Evolutionary conservation across 2,329 filamentous ascomycete species (phyloP), one percentile per base, ranked within the genome.

Genomic region (Simplicillium aogashimaense): DNA sequence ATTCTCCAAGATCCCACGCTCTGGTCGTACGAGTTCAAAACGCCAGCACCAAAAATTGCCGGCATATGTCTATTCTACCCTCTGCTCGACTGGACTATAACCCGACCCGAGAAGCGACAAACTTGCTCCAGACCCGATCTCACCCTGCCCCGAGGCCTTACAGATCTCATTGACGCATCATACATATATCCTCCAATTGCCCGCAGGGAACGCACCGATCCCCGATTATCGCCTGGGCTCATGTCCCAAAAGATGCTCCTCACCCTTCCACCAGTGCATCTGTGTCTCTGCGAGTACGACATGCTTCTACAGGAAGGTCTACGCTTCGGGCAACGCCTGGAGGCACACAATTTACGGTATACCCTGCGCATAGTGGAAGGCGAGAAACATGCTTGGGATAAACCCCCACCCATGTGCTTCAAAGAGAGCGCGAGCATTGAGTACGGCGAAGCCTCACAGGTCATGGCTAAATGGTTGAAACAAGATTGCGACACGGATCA

Each of bases 271-370:
- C 69, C 72, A 13, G 56, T 81, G 3, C 64, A 80, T 14, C 58
- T 81, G 33, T 76, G 73, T 49, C 69, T 78, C 3, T 82, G 78
- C 57, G 78, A 82, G 58, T 74, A 70, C 55, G 76, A 81, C 53
- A 81, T 81, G 74, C 56, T 81, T n/a, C 65, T 77, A 9, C 62
- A 60, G 2, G 77, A 81, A 51, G 76, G 74, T 10, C 63, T 81
- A 44, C 64, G 67, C 4, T 81, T 88, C 46, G 70, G 75, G 10
- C 66, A 76, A 38, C 66, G 81, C 15, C 56, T 87, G 8, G 55
- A 64, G 36, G 36, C 44, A 5, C 44, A 50, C 9, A 50, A 57
- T 7, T 61, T 60, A 44, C 45, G 49, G 11, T 52, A 64, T 40
- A 63, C 54, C 4, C 45, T 66, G 20, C 64, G 68, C n/a, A 47